Evolutionary conservation across 2,329 filamentous ascomycete genomes (phyloP).

Genomic region (Aspergillus sergii): DNA sequence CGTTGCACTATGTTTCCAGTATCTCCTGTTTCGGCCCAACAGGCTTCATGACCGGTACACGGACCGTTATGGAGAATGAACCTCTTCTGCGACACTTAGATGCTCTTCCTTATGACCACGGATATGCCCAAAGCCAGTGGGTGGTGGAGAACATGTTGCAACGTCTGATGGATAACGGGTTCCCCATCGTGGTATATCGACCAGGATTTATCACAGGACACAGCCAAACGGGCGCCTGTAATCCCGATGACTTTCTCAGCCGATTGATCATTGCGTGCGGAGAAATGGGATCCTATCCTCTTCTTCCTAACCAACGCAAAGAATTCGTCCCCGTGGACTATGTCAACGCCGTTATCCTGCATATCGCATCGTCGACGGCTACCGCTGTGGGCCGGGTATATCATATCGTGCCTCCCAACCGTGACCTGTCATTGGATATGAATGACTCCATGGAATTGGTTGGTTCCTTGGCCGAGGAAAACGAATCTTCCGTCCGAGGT

Average conservation of each 20-base stretch:
- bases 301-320: constrained; percentile 26
- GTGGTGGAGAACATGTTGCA: constrained; percentile 67
- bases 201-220: constrained; percentile 81
- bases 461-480: neutral
- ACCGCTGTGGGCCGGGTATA: constrained; percentile 21
- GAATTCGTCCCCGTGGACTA: constrained; percentile 33
- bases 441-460: constrained; percentile 6
- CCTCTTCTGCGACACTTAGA: constrained; percentile 21
- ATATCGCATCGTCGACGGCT: constrained; percentile 19
- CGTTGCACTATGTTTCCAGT: constrained; percentile 28
- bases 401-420: constrained; percentile 24
- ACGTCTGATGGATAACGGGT: constrained; percentile 71
- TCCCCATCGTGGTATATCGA: constrained; percentile 71
- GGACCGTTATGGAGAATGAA: constrained; percentile 23
- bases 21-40: constrained; percentile 29
- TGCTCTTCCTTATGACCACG: constrained; percentile 61
- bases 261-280: constrained; percentile 78
- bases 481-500: neutral
- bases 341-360: constrained; percentile 22
- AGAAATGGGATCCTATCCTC: constrained; percentile 58
- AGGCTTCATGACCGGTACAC: constrained; percentile 22
- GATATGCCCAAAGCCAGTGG: constrained; percentile 88
- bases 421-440: constrained; percentile 18
- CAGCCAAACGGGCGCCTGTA: constrained; percentile 60
- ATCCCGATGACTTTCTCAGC: constrained; percentile 82